Conservation (phyloP, 495 filamentous ascomycete genomes). For the Melanomma pulvis-pyrius region DNA sequence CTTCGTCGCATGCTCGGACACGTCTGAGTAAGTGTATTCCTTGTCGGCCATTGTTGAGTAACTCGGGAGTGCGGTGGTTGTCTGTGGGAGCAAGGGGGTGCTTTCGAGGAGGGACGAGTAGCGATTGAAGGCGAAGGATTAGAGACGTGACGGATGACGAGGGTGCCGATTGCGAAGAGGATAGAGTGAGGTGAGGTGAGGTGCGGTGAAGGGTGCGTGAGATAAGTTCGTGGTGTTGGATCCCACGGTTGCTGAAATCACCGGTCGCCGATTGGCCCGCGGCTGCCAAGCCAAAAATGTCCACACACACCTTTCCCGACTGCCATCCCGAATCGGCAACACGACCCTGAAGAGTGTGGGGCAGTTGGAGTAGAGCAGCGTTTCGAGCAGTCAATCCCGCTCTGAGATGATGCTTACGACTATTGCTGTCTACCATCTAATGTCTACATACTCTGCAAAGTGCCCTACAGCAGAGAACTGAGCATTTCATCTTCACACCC, state of each 20-base stretch:
- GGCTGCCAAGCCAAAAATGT: no score
- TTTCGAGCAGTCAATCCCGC: conserved; percentile 7
- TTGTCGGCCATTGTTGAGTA: conserved; percentile 45
- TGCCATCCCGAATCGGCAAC: background rate
- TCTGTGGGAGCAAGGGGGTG: background rate
- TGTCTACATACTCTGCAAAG: no score
- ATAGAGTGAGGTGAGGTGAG: background rate
- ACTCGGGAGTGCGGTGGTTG: background rate
- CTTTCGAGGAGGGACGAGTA: no score
- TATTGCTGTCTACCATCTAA: no score
- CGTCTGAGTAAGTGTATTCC: conserved; percentile 81
- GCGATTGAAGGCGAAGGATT: background rate
- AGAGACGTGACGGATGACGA: background rate
- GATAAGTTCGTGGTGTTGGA: background rate
- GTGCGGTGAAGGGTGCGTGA: background rate
- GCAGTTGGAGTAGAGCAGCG: background rate
- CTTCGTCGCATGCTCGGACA: conserved; percentile 87
- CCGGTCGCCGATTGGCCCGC: conserved; percentile 4
- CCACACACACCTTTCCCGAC: background rate
- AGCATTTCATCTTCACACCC: no score
- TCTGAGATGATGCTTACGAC: background rate
- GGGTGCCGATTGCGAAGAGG: background rate
- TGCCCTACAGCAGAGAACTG: no score
- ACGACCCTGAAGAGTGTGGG: background rate
- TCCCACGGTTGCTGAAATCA: background rate